Evolutionary conservation across 2,329 filamentous ascomycete genomes (phyloP).

Genomic region (Scedosporium aurantiacum): DNA sequence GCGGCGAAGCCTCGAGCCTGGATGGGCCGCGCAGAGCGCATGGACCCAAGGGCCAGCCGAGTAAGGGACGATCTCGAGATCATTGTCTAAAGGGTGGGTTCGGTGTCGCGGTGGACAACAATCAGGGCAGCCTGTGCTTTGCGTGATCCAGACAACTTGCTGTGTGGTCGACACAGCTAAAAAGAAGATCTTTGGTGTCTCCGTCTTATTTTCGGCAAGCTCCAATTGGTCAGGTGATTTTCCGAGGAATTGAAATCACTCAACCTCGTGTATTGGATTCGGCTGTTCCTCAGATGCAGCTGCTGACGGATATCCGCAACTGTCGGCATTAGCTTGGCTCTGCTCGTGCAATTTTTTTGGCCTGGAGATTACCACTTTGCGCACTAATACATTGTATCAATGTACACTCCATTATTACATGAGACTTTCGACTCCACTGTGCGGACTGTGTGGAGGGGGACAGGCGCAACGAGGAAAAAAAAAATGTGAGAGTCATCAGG

Average conservation of each 20-base stretch:
- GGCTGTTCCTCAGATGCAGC: not conserved
- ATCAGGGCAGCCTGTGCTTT: constrained; percentile 12
- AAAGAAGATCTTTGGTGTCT: constrained; percentile 6
- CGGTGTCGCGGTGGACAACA: constrained; percentile 44
- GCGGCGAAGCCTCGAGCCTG: constrained; percentile 45
- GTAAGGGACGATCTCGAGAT: constrained; percentile 51
- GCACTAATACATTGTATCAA: too few species aligned
- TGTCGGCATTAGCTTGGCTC: not conserved
- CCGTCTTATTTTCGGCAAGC: constrained; percentile 8
- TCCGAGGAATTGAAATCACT: constrained; percentile 6
- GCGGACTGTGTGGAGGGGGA: not conserved
- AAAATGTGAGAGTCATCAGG: not conserved
- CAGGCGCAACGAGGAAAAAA: not conserved
- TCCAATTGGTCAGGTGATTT: constrained; percentile 8
- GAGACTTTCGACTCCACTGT: not conserved
- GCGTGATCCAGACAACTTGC: constrained; percentile 7
- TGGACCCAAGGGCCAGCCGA: constrained; percentile 46
- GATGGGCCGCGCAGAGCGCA: constrained; percentile 43
- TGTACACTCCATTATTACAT: not conserved
- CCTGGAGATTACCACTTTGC: too few species aligned
- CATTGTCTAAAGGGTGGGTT: constrained; percentile 44
- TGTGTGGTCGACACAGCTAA: constrained; percentile 6
- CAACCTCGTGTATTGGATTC: not conserved
- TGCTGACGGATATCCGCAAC: not conserved
- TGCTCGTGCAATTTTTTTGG: too few species aligned